phyloP scores from a whole-genome alignment of 2,329 filamentous ascomycete genomes.

The Trichophyton simii region DNA sequence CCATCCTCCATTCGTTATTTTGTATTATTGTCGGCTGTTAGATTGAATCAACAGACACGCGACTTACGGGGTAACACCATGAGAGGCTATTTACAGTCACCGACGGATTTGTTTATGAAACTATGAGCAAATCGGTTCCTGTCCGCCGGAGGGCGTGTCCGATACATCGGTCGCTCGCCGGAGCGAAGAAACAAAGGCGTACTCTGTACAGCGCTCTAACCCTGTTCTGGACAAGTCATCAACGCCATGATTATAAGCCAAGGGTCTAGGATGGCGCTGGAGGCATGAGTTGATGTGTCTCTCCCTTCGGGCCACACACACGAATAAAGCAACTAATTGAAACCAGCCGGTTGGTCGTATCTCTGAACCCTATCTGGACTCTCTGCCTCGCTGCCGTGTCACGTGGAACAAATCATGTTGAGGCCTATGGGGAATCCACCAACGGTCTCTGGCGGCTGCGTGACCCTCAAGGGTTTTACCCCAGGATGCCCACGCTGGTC shows the following conservation, averaged over 20 bases:
- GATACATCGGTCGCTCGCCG: background rate
- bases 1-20: background rate
- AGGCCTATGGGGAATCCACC: background rate
- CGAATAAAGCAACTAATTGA: background rate
- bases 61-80: background rate
- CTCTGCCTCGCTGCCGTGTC: background rate
- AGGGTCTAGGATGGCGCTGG: background rate
- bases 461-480: background rate
- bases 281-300: background rate
- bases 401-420: background rate
- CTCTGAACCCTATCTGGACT: background rate
- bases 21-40: background rate
- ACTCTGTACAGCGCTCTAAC: background rate
- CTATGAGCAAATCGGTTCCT: background rate
- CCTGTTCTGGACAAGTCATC: background rate
- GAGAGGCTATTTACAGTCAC: background rate
- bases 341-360: constrained; percentile 1
- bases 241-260: background rate
- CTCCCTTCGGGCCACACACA: background rate
- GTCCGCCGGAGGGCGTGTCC: background rate
- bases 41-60: background rate
- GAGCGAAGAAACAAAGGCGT: background rate
- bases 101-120: background rate
- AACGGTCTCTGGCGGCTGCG: constrained; percentile 2
- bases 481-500: background rate